Evolutionary conservation across 441 rosid species (phyloP).

Genomic region (Sinapis alba): DNA sequence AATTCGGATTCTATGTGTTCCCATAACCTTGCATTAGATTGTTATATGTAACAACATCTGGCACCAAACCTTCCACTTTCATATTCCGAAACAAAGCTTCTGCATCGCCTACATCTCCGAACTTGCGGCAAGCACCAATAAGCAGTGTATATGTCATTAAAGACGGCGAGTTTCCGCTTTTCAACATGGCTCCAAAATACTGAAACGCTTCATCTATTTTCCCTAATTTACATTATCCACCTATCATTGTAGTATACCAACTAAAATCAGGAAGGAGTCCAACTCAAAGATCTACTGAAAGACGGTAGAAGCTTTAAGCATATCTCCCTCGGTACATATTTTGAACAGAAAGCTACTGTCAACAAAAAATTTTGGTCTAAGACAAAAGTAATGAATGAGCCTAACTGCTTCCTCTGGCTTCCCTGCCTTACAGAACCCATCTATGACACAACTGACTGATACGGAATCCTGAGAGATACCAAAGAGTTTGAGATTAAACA

Average conservation of each 20-base stretch:
- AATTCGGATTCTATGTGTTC: too few species aligned
- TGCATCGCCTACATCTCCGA: constrained; percentile 40
- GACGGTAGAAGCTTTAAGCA: constrained; percentile 42
- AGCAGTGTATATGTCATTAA: constrained; percentile 46
- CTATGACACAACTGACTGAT: constrained; percentile 44
- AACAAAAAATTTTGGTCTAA: constrained; percentile 47
- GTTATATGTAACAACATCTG: too few species aligned
- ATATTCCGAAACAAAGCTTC: constrained; percentile 40
- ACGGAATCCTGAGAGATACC: too few species aligned
- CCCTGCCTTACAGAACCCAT: constrained; percentile 47
- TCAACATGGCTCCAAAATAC: too few species aligned
- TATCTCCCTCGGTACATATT: constrained; percentile 40
- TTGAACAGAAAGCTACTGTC: constrained; percentile 49
- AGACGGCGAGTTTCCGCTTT: constrained; percentile 42
- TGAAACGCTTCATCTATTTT: constrained; percentile 42
- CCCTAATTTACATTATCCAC: constrained; percentile 43
- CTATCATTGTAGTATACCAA: constrained; percentile 45
- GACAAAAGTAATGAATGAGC: constrained; percentile 41
- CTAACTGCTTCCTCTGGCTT: constrained; percentile 45
- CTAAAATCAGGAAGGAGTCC: constrained; percentile 49
- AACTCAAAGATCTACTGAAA: constrained; percentile 46
- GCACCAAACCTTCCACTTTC: constrained; percentile 34
- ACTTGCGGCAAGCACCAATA: constrained; percentile 43
- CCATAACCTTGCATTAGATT: too few species aligned
- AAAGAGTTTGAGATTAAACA: too few species aligned